Evolutionary conservation across 257 asterid genomes (phyloP).

Genomic region (Asclepias syriaca): DNA sequence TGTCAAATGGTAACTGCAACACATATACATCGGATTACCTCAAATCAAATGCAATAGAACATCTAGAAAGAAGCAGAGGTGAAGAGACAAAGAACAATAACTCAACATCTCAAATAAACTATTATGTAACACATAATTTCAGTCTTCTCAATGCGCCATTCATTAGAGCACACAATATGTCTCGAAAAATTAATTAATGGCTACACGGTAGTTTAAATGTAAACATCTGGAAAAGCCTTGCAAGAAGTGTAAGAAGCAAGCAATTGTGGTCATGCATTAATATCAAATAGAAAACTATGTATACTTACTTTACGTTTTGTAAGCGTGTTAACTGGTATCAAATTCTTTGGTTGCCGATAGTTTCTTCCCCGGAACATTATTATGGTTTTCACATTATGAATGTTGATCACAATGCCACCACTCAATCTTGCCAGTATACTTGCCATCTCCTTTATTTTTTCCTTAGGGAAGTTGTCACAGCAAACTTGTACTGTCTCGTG

Average conservation of each 20-base stretch:
- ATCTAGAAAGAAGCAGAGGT: neutral
- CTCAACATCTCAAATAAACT: neutral
- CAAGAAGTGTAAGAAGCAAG: conserved; percentile 3
- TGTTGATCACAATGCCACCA: conserved; percentile 80
- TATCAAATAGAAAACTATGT: neutral
- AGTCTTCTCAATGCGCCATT: neutral
- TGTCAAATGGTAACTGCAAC: neutral
- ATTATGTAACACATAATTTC: neutral
- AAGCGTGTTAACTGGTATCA: conserved; percentile 92
- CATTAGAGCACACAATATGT: neutral
- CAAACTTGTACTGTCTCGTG: conserved; percentile 98
- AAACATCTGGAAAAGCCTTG: neutral
- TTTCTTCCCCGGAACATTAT: conserved; percentile 97
- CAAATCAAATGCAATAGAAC: neutral
- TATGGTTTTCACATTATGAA: conserved; percentile 81
- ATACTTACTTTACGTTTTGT: conserved; percentile 79
- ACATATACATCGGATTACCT: too few species aligned
- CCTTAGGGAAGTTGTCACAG: conserved; percentile 91
- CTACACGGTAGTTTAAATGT: neutral
- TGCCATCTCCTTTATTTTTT: conserved; percentile 92
- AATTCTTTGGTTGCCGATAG: conserved; percentile 92
- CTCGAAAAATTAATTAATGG: neutral
- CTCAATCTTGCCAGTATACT: conserved; percentile 89
- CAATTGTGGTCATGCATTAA: neutral
- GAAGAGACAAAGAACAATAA: neutral